These are phyloP conservation scores for Mimosa pudica DNA, from an alignment of 306 rosid species.

Conservation along the genomic window DNA sequence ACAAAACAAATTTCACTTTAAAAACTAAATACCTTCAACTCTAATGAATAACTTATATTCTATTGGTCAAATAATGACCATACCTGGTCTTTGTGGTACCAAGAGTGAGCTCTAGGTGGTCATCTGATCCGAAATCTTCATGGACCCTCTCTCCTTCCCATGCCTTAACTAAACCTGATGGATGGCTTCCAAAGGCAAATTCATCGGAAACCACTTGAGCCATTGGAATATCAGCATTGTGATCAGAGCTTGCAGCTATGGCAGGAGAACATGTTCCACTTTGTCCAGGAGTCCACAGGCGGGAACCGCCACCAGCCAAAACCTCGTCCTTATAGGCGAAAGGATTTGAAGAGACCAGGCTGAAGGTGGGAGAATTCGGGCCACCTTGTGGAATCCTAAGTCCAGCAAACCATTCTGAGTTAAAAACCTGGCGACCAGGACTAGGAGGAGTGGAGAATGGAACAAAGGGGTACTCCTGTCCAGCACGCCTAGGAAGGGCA, in stretches of 20 bases:
- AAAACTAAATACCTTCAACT: background rate
- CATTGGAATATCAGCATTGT: conserved; percentile 79
- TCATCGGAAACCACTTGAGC: conserved; percentile 70
- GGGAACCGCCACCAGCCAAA: conserved; percentile 63
- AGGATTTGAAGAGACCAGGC: conserved; percentile 76
- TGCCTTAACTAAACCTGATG: conserved; percentile 68
- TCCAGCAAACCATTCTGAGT: conserved; percentile 76
- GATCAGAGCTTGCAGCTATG: conserved; percentile 71
- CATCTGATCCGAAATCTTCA: conserved; percentile 78
- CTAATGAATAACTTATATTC: background rate
- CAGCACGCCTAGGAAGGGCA: conserved; percentile 46
- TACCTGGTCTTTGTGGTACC: conserved; percentile 84
- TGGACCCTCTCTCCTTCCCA: conserved; percentile 93
- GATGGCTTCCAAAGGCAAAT: conserved; percentile 78
- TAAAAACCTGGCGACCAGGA: conserved; percentile 65
- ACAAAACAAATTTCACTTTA: conserved; percentile 27
- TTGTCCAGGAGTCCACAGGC: conserved; percentile 89
- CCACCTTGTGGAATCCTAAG: conserved; percentile 66
- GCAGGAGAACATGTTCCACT: conserved; percentile 94
- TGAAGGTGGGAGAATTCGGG: conserved; percentile 79
- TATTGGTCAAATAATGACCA: conserved; percentile 8
- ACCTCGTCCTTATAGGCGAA: conserved; percentile 75
- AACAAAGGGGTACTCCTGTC: conserved; percentile 58
- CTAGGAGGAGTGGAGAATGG: conserved; percentile 88
- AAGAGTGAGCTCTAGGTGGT: conserved; percentile 89